Base-by-base conservation (phyloP, 176 grass and related monocot genomes). In the Eragrostis nindensis region DNA sequence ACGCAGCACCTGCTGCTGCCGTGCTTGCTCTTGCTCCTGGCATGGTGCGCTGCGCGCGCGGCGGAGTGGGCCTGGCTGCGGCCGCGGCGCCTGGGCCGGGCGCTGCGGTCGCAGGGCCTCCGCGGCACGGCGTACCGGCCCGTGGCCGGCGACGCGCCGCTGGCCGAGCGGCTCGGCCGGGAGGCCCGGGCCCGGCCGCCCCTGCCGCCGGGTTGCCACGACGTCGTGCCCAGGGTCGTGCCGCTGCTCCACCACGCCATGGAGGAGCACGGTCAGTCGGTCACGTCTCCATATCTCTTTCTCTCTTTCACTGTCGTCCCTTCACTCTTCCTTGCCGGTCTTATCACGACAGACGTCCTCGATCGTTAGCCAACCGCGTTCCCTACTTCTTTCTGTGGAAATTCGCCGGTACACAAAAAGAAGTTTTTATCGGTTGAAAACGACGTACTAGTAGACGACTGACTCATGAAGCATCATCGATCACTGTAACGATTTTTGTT, bases 91-190 rank as follows among this genome's bases (percentile, higher is more conserved):
- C 80, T 84, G 30, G 80, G 29, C 0, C 69, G 44, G 32, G 47
- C 46, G 48, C 80, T 91, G 38, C 69, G 84, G 32, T 32, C 81
- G 68, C 89, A 91, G 71, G 89, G 89, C 6, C 18, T 87, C 45
- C 48, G 57, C 2, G 89, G 89, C 76, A 84, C 79, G 14, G 40
- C 46, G 62, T 91, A 91, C 29, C 80, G 74, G 1, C 9, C 67
- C 0, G n/a, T 71, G 6, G n/a, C 71, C 44, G 89, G 89, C 56
- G 89, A 87, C 79, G 41, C 57, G 13, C n/a, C 71, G 62, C 42
- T 68, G 22, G 39, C 48, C 3, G 57, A 57, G 8, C 32, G 59
- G 19, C 89, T 91, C 50, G 29, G 36, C 66, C 73, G 53, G 67
- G 75, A 87, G 82, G 84, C 68, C 30, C 11, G 55, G 73, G 30